Evolutionary conservation across 2,329 filamentous ascomycete species (phyloP), one percentile per base, ranked within the genome.

Genomic region (Penicillium sp.): DNA sequence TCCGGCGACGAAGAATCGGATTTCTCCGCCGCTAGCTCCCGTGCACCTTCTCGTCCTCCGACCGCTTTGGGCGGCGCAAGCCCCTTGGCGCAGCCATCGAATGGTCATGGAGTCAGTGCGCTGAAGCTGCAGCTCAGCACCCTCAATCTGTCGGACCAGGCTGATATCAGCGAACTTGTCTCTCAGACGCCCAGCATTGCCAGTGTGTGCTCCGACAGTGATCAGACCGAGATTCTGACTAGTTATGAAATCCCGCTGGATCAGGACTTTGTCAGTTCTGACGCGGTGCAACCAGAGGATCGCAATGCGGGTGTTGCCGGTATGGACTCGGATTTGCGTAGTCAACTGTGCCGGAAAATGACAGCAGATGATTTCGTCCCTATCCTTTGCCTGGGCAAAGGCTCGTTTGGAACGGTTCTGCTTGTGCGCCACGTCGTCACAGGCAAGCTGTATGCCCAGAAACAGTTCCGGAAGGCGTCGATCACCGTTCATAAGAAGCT

Each of bases 391-490:
- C 86, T 99, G 21, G 95, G 95, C 53, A 97, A 97, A 71, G 94
- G 94, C 45, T 92, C 94, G 13, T 99, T 94, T 70, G 94, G 94
- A 34, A 99, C 93, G 0, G 95, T 99, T 10, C 79, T 96, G 43
- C 82, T 99, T 27, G 95, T 99, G 57, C 94, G 92, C 76, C 93
- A 99, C 76, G 86, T 85, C 47, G 78, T 85, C 29, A 97, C 92
- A 2, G 94, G 94, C 40, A 87, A 90, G 41, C 83, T 99, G 5
- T 99, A 92, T 68, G 95, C 94, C 1, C 95, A 99, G 78, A 99
- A 99, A 79, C 93, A 97, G 75, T 94, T 99, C 77, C 94, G 93
- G 73, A 99, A 99, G 77, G 94, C 95, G 0, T 96, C 92, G 8
- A 79, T 99, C 48, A 91, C 92, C 1, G 90, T 99, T 38, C 92